Evolutionary conservation across 2,329 filamentous ascomycete genomes (phyloP).

Genomic region (Stemphylium vesicarium): DNA sequence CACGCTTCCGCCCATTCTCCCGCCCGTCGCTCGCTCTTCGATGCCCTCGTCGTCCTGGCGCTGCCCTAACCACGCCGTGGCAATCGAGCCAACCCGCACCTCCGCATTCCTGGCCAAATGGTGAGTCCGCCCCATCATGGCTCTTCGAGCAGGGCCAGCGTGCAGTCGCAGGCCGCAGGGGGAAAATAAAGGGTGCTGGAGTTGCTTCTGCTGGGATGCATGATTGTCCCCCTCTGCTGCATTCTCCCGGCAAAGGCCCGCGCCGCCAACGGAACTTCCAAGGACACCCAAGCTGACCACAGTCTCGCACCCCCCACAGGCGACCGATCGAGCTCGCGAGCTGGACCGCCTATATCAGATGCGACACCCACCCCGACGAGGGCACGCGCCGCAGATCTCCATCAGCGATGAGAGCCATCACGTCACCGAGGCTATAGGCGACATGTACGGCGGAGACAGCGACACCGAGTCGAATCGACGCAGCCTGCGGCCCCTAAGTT

Average conservation of each 20-base stretch:
- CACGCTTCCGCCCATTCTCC: conserved; percentile 5
- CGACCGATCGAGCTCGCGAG: conserved; percentile 52
- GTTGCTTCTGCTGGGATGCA: background rate
- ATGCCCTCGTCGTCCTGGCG: conserved; percentile 15
- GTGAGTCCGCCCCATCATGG: conserved; percentile 20
- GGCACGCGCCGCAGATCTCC: conserved; percentile 67
- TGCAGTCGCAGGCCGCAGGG: no score
- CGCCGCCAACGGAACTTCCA: conserved; percentile 6
- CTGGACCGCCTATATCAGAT: conserved; percentile 58
- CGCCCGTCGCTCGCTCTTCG: conserved; percentile 15
- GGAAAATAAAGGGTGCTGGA: background rate
- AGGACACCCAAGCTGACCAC: conserved; percentile 35
- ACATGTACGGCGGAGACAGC: conserved; percentile 84
- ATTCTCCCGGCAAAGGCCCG: conserved; percentile 13
- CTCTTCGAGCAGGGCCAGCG: background rate
- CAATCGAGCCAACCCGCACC: conserved; percentile 18
- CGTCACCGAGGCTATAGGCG: conserved; percentile 91
- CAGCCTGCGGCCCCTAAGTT: conserved; percentile 75
- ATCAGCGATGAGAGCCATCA: conserved; percentile 92
- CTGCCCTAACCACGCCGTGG: conserved; percentile 27
- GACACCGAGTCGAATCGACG: conserved; percentile 59
- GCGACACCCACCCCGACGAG: conserved; percentile 60
- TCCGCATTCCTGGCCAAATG: conserved; percentile 33
- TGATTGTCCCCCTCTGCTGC: conserved; percentile 4
- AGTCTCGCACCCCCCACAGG: conserved; percentile 33